These are phyloP conservation scores for Micromonas pusilla DNA, from an alignment of 139 green algal genomes.

Conservation along the genomic window DNA sequence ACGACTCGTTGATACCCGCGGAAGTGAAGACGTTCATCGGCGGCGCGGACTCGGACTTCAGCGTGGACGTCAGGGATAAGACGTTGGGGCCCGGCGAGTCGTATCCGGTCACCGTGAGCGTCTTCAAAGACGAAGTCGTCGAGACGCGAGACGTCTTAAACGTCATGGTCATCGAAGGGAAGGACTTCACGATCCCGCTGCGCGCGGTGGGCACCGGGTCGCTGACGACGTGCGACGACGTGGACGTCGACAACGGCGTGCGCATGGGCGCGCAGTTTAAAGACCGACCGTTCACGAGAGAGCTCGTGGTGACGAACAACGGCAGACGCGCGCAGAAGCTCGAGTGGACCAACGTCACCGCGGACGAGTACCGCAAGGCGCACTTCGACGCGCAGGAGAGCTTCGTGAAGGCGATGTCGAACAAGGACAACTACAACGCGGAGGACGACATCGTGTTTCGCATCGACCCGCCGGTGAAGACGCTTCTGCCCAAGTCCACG, in stretches of 20 bases:
- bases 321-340: conserved; percentile 47
- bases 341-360: conserved; percentile 47
- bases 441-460: conserved; percentile 51
- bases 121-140: conserved; percentile 49
- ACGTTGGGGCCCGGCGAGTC: conserved; percentile 42
- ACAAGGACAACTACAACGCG: neutral
- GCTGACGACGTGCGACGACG: neutral
- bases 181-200: conserved; percentile 55
- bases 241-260: conserved; percentile 30
- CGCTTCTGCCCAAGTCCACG: conserved; percentile 47
- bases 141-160: conserved; percentile 63
- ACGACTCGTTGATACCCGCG: conserved; percentile 59
- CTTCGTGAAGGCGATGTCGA: neutral
- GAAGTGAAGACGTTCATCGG: conserved; percentile 48
- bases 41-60: conserved; percentile 49
- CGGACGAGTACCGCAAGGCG: conserved; percentile 4
- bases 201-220: conserved; percentile 52
- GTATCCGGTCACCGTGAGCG: conserved; percentile 37
- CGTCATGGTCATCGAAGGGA: conserved; percentile 62
- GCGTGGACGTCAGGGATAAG: conserved; percentile 46
- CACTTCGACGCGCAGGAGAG: conserved; percentile 6
- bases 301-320: conserved; percentile 56
- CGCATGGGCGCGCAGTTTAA: conserved; percentile 65
- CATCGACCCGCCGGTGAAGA: conserved; percentile 44
- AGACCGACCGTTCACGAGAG: conserved; percentile 46